Conservation (phyloP, 2,329 filamentous ascomycete species). For the Cadophora sp. region DNA sequence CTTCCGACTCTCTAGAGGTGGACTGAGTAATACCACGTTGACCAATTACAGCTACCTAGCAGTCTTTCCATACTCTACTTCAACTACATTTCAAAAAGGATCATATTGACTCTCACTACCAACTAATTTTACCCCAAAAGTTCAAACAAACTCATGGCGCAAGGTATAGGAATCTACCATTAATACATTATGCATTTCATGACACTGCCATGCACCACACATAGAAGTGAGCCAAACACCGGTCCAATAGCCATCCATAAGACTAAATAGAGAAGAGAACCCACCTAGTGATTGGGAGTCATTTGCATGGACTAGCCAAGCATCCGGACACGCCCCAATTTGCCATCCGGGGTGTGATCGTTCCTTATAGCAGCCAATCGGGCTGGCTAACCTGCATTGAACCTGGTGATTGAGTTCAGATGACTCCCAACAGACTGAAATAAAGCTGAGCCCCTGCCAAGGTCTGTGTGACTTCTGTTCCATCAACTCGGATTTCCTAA, state of each 20-base stretch:
- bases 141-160: neutral
- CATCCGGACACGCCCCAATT: neutral
- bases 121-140: too few species aligned
- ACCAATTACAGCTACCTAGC: neutral
- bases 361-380: neutral
- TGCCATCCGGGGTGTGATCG: neutral
- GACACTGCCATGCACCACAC: neutral
- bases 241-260: neutral
- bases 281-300: neutral
- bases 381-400: neutral
- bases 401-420: neutral
- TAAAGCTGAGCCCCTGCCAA: neutral
- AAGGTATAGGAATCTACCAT: neutral
- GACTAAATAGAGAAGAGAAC: neutral
- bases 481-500: neutral
- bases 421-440: neutral
- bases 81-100: neutral
- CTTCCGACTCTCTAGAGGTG: neutral
- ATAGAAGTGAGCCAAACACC: neutral
- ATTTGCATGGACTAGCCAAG: neutral
- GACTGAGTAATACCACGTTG: neutral
- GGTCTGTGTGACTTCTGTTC: neutral
- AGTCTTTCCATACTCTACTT: neutral
- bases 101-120: neutral
- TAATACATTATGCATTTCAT: neutral